Base-by-base conservation (phyloP, 2,329 filamentous ascomycete genomes). In the Beauveria asiatica region DNA sequence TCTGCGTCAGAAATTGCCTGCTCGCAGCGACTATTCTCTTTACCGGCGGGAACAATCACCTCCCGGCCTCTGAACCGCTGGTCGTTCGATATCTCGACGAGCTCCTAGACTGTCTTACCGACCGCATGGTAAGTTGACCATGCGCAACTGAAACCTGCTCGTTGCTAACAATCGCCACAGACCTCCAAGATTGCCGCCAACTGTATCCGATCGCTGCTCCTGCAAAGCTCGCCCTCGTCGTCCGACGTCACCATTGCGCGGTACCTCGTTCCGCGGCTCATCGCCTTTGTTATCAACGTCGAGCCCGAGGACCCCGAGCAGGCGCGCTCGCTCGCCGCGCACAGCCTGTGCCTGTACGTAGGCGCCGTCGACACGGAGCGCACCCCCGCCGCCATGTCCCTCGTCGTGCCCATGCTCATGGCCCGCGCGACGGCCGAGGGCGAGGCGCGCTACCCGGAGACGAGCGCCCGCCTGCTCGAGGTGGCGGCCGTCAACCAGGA, bases 1-100 rank as follows among this genome's bases (percentile, higher is more conserved):
- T 88, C 1, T 96, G 92, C 71, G 93, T 97, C 68, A 97, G 95
- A 78, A 99, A 97, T 69, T 89, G 88, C 5, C 83, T 99, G 5
- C 80, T 99, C 52, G 90, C 92, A 1, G 87, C 88, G 51, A 96
- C 94, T 0, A 89, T 99, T 62, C 81, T 99, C 9, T 86, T 99
- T 62, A 96, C 91, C 9, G 87, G 87, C 45, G 89, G 90, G 7
- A 82, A 85, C 62, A 89, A 89, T 65, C 81, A 86, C 48, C 82
- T 97, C 59, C 83, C 86, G 0, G 83, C 89, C 1, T 84, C 83
- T 46, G 92, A 97, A 66, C 83, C 87, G 9, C 80, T 95, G 1
- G 82, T 96, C 50, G 77, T 80, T 25, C 84, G 84, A 59, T 92
- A 92, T 67, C 78, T 96, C 3, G 83, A 89, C 65, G 91, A 96